A percentile compares a stretch with the other conserved stretches of the same genome.
phyloP scores from a whole-genome alignment of 768 basidiomycete genomes.

The Podaxis mareebaensis region DNA sequence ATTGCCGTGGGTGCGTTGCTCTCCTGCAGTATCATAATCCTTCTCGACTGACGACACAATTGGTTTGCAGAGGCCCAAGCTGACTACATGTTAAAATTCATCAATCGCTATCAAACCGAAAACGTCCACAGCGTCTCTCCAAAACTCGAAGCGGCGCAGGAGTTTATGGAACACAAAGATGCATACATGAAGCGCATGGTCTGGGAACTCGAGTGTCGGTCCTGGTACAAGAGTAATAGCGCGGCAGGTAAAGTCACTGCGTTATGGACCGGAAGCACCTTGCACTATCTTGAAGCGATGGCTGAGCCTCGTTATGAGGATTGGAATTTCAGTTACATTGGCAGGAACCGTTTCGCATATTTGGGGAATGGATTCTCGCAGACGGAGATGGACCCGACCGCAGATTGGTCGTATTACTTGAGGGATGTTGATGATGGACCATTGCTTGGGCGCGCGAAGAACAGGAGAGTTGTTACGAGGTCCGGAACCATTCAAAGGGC shows the following conservation, averaged over 20 bases:
- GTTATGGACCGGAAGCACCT: conserved; percentile 36
- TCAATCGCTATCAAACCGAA: conserved; percentile 36
- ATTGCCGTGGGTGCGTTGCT: conserved; percentile 27
- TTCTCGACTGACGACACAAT: not conserved
- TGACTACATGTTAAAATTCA: conserved; percentile 35
- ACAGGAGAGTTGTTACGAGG: conserved; percentile 9
- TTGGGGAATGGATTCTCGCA: conserved; percentile 37
- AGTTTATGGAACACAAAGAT: conserved; percentile 32
- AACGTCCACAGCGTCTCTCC: conserved; percentile 37
- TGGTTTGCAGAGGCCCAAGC: conserved; percentile 29
- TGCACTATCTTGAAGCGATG: conserved; percentile 36
- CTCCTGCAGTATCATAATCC: not conserved
- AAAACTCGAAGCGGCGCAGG: conserved; percentile 33
- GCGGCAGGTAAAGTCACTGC: conserved; percentile 30
- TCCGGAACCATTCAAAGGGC: conserved; percentile 10
- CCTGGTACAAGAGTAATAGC: conserved; percentile 34
- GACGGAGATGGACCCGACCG: conserved; percentile 30
- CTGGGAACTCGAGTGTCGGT: conserved; percentile 31
- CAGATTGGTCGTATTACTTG: conserved; percentile 36
- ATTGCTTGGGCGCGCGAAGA: conserved; percentile 23
- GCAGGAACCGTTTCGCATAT: conserved; percentile 33
- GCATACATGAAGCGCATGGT: conserved; percentile 35
- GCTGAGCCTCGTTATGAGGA: conserved; percentile 34
- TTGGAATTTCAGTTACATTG: conserved; percentile 34
- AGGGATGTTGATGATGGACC: conserved; percentile 26